Percentiles rank a stretch among this genome's conserved stretches.
phyloP scores from a whole-genome alignment of 1,139 yeast genomes.

The Saccharomycopsis hybrid region DNA sequence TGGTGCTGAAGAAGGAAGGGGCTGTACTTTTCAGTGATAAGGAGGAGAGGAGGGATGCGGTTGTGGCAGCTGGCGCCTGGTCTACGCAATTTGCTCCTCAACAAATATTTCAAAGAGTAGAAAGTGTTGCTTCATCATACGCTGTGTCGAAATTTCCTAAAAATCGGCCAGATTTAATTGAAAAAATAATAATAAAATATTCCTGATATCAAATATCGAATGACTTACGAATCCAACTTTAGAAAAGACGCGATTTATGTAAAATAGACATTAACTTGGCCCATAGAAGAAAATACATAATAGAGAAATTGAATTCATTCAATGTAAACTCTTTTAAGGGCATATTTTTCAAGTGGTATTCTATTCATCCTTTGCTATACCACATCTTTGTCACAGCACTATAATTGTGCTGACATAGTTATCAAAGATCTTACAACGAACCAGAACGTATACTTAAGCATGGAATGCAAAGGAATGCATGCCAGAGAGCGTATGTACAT shows the following conservation, averaged over 20 bases:
- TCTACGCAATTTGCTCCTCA: slow-evolving; percentile 32
- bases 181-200: slow-evolving; percentile 28
- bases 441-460: too few relatives aligned
- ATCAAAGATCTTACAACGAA: too few relatives aligned
- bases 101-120: slow-evolving; percentile 29
- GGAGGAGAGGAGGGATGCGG: slow-evolving; percentile 24
- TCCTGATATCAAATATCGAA: slow-evolving; percentile 30
- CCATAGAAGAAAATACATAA: background rate
- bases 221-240: slow-evolving; percentile 25
- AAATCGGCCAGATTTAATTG: slow-evolving; percentile 23
- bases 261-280: background rate
- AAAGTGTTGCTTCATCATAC: slow-evolving; percentile 34
- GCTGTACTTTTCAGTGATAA: slow-evolving; percentile 23
- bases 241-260: slow-evolving; percentile 8
- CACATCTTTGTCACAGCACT: too few relatives aligned
- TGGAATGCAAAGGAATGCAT: too few relatives aligned
- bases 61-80: slow-evolving; percentile 39
- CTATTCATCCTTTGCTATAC: too few relatives aligned
- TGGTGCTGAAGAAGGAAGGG: slow-evolving; percentile 23
- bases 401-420: too few relatives aligned
- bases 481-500: too few relatives aligned
- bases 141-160: slow-evolving; percentile 28
- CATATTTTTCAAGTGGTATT: too few relatives aligned
- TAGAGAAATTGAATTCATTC: too few relatives aligned
- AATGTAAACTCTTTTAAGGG: too few relatives aligned